Evolutionary conservation across 371 early-diverging fungal species (phyloP).

Genomic region (Syncephalastrum monosporum): DNA sequence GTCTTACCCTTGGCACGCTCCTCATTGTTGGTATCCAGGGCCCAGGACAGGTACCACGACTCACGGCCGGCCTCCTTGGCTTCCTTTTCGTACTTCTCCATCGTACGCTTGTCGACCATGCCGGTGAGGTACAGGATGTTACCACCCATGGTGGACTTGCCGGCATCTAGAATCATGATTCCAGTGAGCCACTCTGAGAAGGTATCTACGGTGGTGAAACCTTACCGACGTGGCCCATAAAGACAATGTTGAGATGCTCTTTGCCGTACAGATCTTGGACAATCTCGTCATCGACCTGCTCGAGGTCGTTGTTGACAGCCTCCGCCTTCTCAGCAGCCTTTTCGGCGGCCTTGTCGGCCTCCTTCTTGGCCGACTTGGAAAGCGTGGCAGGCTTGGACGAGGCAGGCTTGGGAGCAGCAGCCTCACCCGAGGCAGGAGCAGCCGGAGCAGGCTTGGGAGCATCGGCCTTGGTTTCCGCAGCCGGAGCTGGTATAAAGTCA

Average conservation of each 20-base stretch:
- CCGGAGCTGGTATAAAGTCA: not conserved
- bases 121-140: constrained; percentile 94
- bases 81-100: constrained; percentile 98
- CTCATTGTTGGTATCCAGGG: constrained; percentile 93
- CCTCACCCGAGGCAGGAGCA: constrained; percentile 13
- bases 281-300: constrained; percentile 54
- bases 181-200: too few relatives aligned
- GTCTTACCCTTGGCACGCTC: constrained; percentile 98
- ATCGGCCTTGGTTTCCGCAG: constrained; percentile 7
- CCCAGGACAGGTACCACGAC: constrained; percentile 98
- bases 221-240: constrained; percentile 98
- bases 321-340: constrained; percentile 20
- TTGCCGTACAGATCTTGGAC: constrained; percentile 77
- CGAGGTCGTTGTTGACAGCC: constrained; percentile 18
- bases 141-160: constrained; percentile 99
- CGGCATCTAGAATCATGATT: constrained; percentile 79
- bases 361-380: constrained; percentile 20
- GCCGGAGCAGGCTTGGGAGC: not conserved
- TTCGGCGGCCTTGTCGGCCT: constrained; percentile 18
- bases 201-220: not conserved
- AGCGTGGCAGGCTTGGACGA: constrained; percentile 18
- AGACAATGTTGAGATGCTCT: constrained; percentile 95
- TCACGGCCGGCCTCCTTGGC: constrained; percentile 96
- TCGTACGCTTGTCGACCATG: constrained; percentile 98
- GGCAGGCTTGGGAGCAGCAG: constrained; percentile 19